These are phyloP conservation scores for Andrographis paniculata DNA, from an alignment of 305 asterid genomes.

Conservation along the genomic window DNA sequence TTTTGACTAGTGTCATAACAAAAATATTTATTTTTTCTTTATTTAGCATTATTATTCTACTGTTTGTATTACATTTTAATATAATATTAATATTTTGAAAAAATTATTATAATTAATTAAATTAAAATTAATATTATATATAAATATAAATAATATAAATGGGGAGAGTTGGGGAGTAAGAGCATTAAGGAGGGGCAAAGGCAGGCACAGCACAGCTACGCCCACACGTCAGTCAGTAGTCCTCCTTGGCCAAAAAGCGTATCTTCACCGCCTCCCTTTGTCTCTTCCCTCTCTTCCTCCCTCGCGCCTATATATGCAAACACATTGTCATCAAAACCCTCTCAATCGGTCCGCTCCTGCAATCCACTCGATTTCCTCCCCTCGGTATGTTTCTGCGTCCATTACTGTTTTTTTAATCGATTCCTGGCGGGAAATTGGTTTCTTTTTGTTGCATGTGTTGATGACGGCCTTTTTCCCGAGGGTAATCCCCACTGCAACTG, in stretches of 20 bases:
- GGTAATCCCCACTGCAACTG: slow-evolving; percentile 15
- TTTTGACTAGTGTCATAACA: no score
- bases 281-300: slow-evolving; percentile 22
- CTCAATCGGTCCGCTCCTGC: no score
- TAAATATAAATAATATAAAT: slow-evolving; percentile 19
- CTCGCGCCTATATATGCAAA: slow-evolving; percentile 4
- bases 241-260: slow-evolving; percentile 31
- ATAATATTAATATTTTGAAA: no score
- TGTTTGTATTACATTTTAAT: no score
- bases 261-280: slow-evolving; percentile 33
- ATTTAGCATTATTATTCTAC: no score
- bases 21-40: no score
- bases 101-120: no score
- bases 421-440: slow-evolving; percentile 36
- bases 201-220: neutral
- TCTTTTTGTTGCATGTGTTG: slow-evolving; percentile 19
- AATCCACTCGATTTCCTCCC: slow-evolving; percentile 16
- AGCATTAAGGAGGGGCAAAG: slow-evolving; percentile 25
- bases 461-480: slow-evolving; percentile 9
- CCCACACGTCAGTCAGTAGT: slow-evolving; percentile 34
- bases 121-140: no score
- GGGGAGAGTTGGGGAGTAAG: slow-evolving; percentile 18
- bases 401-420: slow-evolving; percentile 15
- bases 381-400: slow-evolving; percentile 19
- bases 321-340: slow-evolving; percentile 28